phyloP scores from a whole-genome alignment of 805 yeast species.

The Metschnikowia sp. region DNA sequence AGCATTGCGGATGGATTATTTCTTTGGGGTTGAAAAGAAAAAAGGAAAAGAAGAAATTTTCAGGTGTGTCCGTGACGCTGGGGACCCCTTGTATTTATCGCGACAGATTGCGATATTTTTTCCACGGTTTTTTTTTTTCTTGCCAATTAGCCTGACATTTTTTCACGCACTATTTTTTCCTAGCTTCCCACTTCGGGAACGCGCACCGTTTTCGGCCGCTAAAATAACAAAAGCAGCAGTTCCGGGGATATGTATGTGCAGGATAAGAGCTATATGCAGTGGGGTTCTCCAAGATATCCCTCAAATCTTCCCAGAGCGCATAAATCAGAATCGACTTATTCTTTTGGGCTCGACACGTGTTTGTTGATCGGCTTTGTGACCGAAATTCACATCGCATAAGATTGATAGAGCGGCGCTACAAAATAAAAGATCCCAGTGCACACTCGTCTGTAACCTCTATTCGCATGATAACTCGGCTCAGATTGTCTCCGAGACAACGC shows the following conservation, averaged over 20 bases:
- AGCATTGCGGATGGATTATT: conserved; percentile 41
- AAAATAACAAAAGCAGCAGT: conserved; percentile 8
- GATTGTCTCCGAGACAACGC: conserved; percentile 3
- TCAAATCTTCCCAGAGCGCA: not conserved
- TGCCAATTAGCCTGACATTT: not conserved
- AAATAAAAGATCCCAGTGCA: not conserved
- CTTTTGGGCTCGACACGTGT: too few species aligned
- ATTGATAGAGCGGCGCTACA: not conserved
- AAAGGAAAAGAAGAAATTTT: conserved; percentile 3
- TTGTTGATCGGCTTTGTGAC: not conserved
- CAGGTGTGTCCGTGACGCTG: not conserved
- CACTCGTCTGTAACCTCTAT: not conserved
- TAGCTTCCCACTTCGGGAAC: conserved; percentile 2
- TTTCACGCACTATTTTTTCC: not conserved
- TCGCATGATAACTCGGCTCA: not conserved
- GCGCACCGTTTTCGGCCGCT: conserved; percentile 9
- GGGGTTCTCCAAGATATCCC: not conserved
- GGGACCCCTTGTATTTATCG: conserved; percentile 8
- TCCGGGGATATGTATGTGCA: conserved; percentile 6
- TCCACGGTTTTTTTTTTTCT: conserved; percentile 7
- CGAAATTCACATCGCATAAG: not conserved
- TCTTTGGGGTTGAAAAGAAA: conserved; percentile 1
- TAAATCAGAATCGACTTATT: not conserved
- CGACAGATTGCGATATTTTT: conserved; percentile 7
- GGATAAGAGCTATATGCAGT: not conserved